Evolutionary conservation across 805 yeast genomes (phyloP), one percentile per base, ranked within the genome.

Genomic region (Kuraishia molischiana): DNA sequence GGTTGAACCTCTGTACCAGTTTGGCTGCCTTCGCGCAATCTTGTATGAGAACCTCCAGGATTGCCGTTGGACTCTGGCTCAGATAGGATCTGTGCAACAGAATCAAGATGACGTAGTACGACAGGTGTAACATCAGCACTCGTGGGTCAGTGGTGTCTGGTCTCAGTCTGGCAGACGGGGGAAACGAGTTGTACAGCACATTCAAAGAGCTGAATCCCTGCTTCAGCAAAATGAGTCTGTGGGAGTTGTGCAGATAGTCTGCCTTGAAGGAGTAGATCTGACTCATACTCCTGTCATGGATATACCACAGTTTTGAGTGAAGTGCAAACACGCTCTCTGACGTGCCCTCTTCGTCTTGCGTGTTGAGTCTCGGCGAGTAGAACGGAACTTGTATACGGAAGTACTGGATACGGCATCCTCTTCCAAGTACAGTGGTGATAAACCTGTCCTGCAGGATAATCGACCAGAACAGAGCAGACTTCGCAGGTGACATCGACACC

Each of bases 201-300:
- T 46, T 40, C 5, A 58, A 36, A 2, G 56, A 42, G 3, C 44
- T 44, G 24, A 52, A 45, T 0, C 61, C 62, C 40, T 58, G 56
- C 18, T 48, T 47, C 36, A 58, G 40, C 19, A 58, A 41, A 33
- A 50, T 47, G 31, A 47, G 26, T n/a, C 55, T 44, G 39, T 58
- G 64, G 1, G 64, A 58, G 19, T 44, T 46, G 40, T 58, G 64
- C 26, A 58, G 38, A 35, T 50, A 51, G 24, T 50, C 58, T 2
- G 62, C 59, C 34, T 53, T 54, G 41, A 51, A 54, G 1, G 64
- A 58, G 39, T 58, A 58, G 4, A 58, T 58, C 38, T 58, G 62
- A 10, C 56, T 49, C 24, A 56, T 45, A 15, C 46, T 48, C 21
- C 54, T 38, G 39, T 58, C 64, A 43, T 53, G 53, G 15, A 53